Evolutionary conservation across 2,329 filamentous ascomycete species (phyloP), one percentile per base, ranked within the genome.

Genomic region (Lasiodiplodia hormozganensis): DNA sequence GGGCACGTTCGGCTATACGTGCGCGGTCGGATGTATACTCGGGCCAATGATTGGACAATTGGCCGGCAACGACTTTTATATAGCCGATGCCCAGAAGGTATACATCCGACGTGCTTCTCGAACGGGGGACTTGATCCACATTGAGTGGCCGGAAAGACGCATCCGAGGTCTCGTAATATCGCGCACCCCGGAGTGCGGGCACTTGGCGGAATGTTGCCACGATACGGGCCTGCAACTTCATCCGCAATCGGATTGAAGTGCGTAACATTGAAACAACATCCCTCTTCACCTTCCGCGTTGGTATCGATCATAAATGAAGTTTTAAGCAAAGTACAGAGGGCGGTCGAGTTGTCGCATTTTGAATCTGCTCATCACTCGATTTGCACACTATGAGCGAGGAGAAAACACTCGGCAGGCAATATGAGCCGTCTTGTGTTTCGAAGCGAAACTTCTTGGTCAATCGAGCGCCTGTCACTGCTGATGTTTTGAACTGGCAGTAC

Each of bases 401-500:
- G 2, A 60, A 43, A 38, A 47, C 34, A 28, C 14, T 12, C 14
- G 38, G 56, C 38, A n/a, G 28, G 18, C 56, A 60, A 28, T 10
- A 10, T 47, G 21, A 14, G 2, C n/a, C 2, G 12, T 28, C 36
- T 43, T 40, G 25, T 16, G 77, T 79, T 23, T 71, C 74, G 7
- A 73, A 79, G 52, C 76, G 74, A 73, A 73, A 76, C 56, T 73
- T 80, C 69, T 72, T 80, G 62, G 69, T 71, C 0, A 74, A 80
- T n/a, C 78, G 80, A 69, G 78, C 77, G 40, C 71, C 77, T 21
- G 71, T 79, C 8, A 80, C 78, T 25, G 71, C 74, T 10, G 76
- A 78, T 43, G 76, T 80, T 10, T 70, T 72, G 40, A 77, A 80
- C 62, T 80, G 78, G 70, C 73, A 79, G 1, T 83, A 83, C 68